Evolutionary conservation across 768 basidiomycete species (phyloP).

Genomic region (Boletus edulis): DNA sequence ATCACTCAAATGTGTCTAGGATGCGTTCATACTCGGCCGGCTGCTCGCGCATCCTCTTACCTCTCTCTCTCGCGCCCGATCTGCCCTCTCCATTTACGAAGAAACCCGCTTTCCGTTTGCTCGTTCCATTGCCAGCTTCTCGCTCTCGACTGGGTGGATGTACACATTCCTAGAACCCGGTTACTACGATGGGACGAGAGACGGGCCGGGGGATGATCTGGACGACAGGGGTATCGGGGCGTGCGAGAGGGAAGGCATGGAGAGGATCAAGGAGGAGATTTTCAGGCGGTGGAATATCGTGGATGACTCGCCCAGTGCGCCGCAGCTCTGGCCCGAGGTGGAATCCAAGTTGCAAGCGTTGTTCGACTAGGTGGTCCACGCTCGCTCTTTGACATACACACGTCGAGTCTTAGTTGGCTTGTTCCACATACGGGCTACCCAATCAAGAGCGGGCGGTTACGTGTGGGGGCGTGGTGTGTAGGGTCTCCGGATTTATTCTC

Average conservation of each 20-base stretch:
- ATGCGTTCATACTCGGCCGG: constrained; percentile 23
- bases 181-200: constrained; percentile 22
- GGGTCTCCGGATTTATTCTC: too few relatives aligned
- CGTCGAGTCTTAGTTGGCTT: too few relatives aligned
- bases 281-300: constrained; percentile 14
- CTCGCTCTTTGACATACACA: neutral
- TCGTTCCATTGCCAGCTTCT: constrained; percentile 9
- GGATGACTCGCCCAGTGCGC: constrained; percentile 3
- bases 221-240: constrained; percentile 7
- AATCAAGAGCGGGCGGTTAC: too few relatives aligned
- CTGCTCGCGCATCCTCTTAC: constrained; percentile 22
- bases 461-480: too few relatives aligned
- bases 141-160: constrained; percentile 20
- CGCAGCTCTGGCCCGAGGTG: constrained; percentile 17
- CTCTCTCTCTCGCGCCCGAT: neutral
- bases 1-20: neutral
- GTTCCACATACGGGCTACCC: too few relatives aligned
- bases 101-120: constrained; percentile 15
- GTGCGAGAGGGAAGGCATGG: constrained; percentile 19
- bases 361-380: neutral
- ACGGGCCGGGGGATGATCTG: neutral
- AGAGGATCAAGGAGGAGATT: constrained; percentile 11
- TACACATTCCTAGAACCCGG: constrained; percentile 15
- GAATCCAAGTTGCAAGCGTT: constrained; percentile 8
- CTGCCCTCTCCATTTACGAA: constrained; percentile 12